Conservation (phyloP, 1,284 basidiomycete genomes). For the Fomes fomentarius region DNA sequence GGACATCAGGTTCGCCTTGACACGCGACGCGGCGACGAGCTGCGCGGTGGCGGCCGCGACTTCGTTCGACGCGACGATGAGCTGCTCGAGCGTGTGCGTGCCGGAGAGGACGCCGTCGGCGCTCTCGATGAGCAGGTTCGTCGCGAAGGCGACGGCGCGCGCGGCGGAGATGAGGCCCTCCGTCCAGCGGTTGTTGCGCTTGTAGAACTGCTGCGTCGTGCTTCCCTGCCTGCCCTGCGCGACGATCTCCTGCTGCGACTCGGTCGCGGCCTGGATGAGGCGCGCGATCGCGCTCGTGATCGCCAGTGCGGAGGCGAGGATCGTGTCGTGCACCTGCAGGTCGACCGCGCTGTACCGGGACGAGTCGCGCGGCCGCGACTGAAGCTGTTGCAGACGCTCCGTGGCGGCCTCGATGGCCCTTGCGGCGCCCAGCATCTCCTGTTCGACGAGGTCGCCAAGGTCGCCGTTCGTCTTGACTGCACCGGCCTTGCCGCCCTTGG, state of each 20-base stretch:
- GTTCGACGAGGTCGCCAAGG: conserved; percentile 95
- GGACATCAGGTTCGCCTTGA: conserved; percentile 98
- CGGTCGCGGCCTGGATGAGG: conserved; percentile 95
- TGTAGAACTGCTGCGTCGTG: conserved; percentile 97
- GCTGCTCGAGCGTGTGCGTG: conserved; percentile 95
- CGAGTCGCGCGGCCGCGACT: conserved; percentile 86
- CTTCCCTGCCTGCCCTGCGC: conserved; percentile 92
- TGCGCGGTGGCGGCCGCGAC: conserved; percentile 97
- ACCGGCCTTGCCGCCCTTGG: conserved; percentile 78
- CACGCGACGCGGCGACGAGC: conserved; percentile 96
- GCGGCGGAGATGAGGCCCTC: conserved; percentile 99
- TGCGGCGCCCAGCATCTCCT: conserved; percentile 95
- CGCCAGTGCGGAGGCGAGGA: conserved; percentile 89
- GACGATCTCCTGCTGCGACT: conserved; percentile 98
- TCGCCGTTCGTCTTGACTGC: conserved; percentile 86
- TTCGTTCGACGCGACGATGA: conserved; percentile 99
- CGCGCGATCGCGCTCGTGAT: conserved; percentile 96
- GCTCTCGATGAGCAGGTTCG: conserved; percentile 95
- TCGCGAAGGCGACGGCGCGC: conserved; percentile 96
- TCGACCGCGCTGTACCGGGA: conserved; percentile 88
- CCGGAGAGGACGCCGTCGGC: conserved; percentile 98
- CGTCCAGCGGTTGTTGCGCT: conserved; percentile 99
- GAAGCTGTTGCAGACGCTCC: conserved; percentile 86
- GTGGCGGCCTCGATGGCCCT: conserved; percentile 95
- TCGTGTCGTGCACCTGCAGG: conserved; percentile 97